A percentile compares a stretch with the other conserved stretches of the same genome.
Evolutionary conservation across 176 grass and related monocot species (phyloP).

Genomic region (Bolboschoenus planiculmis): DNA sequence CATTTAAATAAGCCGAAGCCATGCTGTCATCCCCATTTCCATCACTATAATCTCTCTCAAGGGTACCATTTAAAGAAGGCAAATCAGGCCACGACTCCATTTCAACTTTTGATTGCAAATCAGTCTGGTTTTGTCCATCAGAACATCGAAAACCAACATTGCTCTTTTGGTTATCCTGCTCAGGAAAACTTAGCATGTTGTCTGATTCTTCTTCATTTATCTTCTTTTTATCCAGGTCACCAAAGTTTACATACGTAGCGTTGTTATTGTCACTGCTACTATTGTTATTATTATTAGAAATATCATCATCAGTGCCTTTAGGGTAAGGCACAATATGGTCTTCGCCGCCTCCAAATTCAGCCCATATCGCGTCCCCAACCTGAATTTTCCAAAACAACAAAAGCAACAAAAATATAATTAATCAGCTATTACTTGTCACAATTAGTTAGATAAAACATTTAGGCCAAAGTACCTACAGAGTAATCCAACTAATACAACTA

Average conservation of each 20-base stretch:
- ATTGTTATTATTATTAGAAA: conserved; percentile 23
- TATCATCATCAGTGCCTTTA: conserved; percentile 40
- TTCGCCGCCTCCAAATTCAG: conserved; percentile 56
- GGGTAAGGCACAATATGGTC: conserved; percentile 64
- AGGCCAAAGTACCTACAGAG: not conserved
- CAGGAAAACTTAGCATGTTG: conserved; percentile 19
- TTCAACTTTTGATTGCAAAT: conserved; percentile 45
- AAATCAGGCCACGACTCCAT: conserved; percentile 83
- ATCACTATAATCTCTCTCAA: conserved; percentile 53
- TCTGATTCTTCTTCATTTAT: conserved; percentile 32
- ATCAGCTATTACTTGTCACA: not conserved
- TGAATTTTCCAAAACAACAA: conserved; percentile 34
- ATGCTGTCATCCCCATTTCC: conserved; percentile 34
- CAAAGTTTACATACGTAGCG: conserved; percentile 5
- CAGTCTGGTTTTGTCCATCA: conserved; percentile 45
- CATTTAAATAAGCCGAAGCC: conserved; percentile 48
- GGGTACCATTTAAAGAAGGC: conserved; percentile 55
- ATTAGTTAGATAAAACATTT: not conserved
- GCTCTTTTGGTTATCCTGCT: conserved; percentile 36
- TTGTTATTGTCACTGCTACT: conserved; percentile 3
- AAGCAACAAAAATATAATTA: not conserved
- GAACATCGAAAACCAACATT: conserved; percentile 35
- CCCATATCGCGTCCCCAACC: conserved; percentile 68
- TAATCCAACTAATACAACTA: not conserved
- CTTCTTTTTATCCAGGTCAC: conserved; percentile 27